phyloP scores from a whole-genome alignment of 2,329 filamentous ascomycete genomes.

The Fusarium transvaalense region DNA sequence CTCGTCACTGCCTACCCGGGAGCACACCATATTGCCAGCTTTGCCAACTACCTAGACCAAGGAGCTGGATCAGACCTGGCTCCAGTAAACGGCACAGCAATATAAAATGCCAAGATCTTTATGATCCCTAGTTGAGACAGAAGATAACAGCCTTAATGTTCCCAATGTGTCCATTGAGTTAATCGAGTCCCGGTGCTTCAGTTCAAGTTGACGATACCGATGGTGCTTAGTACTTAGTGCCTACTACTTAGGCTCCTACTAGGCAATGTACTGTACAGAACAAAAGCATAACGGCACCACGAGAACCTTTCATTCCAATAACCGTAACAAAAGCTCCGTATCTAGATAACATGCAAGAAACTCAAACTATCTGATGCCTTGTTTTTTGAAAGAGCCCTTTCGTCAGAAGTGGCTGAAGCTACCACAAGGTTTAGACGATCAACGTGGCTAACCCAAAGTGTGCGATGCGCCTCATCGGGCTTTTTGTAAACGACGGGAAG shows the following conservation, averaged over 20 bases:
- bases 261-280: background rate
- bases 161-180: too few relatives aligned
- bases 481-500: constrained; percentile 22
- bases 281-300: background rate
- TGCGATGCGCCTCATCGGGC: constrained; percentile 17
- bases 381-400: constrained; percentile 22
- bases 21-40: background rate
- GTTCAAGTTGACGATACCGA: background rate
- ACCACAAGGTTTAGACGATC: constrained; percentile 34
- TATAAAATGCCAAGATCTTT: background rate
- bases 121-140: background rate
- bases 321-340: background rate
- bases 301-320: constrained; percentile 2
- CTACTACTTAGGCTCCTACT: too few relatives aligned
- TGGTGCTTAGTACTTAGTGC: background rate
- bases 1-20: background rate
- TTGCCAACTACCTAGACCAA: background rate
- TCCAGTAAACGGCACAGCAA: background rate
- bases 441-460: constrained; percentile 27
- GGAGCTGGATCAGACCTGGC: background rate
- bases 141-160: background rate
- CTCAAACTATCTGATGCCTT: constrained; percentile 12
- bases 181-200: background rate
- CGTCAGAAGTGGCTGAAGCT: constrained; percentile 27
- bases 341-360: background rate